Evolutionary conservation across 2,329 filamentous ascomycete species (phyloP), one percentile per base, ranked within the genome.

Genomic region (Botrytis paeoniae): DNA sequence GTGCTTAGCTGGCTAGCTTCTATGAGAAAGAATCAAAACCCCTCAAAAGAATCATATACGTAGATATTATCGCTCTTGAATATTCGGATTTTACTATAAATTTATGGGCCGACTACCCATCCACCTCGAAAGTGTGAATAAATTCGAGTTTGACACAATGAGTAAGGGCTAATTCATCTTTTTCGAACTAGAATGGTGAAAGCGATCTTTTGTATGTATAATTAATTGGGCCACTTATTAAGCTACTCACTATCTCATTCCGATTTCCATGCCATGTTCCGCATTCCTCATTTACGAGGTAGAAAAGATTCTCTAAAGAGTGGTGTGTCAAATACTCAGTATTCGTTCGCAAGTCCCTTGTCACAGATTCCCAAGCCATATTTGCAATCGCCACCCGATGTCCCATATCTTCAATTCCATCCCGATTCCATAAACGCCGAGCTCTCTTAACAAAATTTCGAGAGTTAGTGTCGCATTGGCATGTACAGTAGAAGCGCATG

Each of bases 161-260:
- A 29, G 5, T 8, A 29, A 54, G 14, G n/a, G 51, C 51, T 18
- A 8, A 29, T 29, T 57, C n/a, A 29, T 32, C n/a, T 18, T 57
- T 16, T 29, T 8, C n/a, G 6, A 57, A 57, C 1, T 8, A 57
- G n/a, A 57, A 57, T 4, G 0, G 3, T 8, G 51, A 18, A 57
- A 57, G 51, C 51, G 3, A 57, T 29, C 51, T 57, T 57, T 57
- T 39, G 22, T 39, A 39, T 57, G 8, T 41, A 16, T 25, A 32
- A 68, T 68, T 68, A 57, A 68, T 68, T 68, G 35, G 9, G 37
- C 54, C 37, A 48, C 16, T 68, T 18, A 57, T 57, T 68, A 68
- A 64, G 61, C 61, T 41, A 68, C 35, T 57, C 35, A 39, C 65
- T 54, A 39, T 54, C 35, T 54, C 35, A 39, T 41, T 41, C 25